Conservation (phyloP, 352 stramenopile genomes). For the Aphanomyces euteiches region DNA sequence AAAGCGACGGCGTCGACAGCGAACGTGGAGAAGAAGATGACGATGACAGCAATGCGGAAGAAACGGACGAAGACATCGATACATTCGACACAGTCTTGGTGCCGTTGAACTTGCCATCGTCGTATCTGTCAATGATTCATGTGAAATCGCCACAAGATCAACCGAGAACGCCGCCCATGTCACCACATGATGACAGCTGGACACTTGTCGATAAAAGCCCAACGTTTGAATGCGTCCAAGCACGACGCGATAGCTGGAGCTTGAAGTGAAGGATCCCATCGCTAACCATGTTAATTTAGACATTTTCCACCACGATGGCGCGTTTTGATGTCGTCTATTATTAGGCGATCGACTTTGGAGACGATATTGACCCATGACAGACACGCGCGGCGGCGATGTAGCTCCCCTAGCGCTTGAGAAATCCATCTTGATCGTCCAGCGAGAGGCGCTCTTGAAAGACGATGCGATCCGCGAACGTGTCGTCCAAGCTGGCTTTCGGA, state of each 20-base stretch:
- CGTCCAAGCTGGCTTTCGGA: constrained; percentile 41
- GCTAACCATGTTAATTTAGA: constrained; percentile 2
- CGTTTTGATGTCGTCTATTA: background rate
- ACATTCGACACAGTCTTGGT: constrained; percentile 2
- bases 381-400: background rate
- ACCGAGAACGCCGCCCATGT: background rate
- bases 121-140: no score
- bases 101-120: background rate
- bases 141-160: no score
- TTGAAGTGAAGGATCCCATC: background rate
- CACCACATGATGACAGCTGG: constrained; percentile 7
- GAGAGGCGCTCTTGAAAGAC: constrained; percentile 51
- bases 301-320: background rate
- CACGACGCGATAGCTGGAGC: constrained; percentile 1
- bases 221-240: background rate
- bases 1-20: constrained; percentile 19
- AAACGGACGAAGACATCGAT: background rate
- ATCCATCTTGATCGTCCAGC: constrained; percentile 54
- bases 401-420: constrained; percentile 26
- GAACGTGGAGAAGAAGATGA: background rate
- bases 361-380: background rate
- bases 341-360: background rate
- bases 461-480: constrained; percentile 52
- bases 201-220: constrained; percentile 19
- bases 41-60: background rate